Evolutionary conservation across 352 stramenopile species (phyloP), one percentile per base, ranked within the genome.

Genomic region (Phytophthora capsici): DNA sequence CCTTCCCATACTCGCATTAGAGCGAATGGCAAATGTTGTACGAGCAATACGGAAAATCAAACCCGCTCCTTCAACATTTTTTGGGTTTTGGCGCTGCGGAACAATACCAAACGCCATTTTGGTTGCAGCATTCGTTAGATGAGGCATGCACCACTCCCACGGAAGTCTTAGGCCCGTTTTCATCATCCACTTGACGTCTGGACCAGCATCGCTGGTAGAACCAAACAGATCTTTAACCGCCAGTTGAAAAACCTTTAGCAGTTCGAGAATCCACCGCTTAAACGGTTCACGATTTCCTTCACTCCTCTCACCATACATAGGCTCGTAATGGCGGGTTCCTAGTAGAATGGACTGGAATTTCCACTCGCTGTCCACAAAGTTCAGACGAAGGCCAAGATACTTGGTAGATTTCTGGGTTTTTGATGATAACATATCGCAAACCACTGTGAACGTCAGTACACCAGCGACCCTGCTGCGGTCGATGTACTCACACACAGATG

Each of bases 81-180:
- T 51, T 23, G 44, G 37, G 22, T 1, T 22, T 4, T 22, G 6
- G 10, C 23, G 44, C 12, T 54, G 28, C 4, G 52, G 10, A 22
- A 44, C 26, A n/a, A 60, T 60, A 4, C 52, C 52, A 28, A 60
- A 60, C 6, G 53, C 40, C 17, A 17, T 52, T 10, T 61, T 53
- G 1, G 53, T 61, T 14, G 40, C 53, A 13, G 41, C 53, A 19
- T 61, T 61, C 1, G 52, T 51, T 6, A 60, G 30, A 51, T 60
- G 40, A 1, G 40, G 41, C 28, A 60, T 44, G 14, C 52, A 44
- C 52, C 26, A 51, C 10, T 51, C 52, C 38, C 52, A 60, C 22
- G 51, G 3, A 3, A 44, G 28, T 6, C 6, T 1, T 36, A 60
- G 16, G 12, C 40, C 52, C 4, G 7, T 37, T 12, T 19, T 32